phyloP scores from a whole-genome alignment of 305 asterid species.

The Plantago lanceolata region DNA sequence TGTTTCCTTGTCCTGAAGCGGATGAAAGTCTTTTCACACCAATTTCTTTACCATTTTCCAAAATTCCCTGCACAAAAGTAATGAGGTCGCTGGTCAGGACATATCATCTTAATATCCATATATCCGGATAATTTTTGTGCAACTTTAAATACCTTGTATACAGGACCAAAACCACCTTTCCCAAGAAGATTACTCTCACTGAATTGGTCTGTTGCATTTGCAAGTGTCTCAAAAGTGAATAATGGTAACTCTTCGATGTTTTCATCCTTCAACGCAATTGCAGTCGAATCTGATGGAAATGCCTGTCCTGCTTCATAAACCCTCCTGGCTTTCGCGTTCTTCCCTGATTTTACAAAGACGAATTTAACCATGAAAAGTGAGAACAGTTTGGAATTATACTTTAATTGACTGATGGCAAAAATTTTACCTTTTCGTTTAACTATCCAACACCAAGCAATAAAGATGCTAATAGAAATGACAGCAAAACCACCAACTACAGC shows the following conservation, averaged over 20 bases:
- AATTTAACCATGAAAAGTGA: neutral
- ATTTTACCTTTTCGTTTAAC: conserved; percentile 34
- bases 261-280: conserved; percentile 33
- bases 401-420: neutral
- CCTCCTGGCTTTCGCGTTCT: conserved; percentile 8
- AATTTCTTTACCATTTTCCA: conserved; percentile 44
- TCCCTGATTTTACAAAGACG: conserved; percentile 20
- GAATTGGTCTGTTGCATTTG: conserved; percentile 44
- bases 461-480: conserved; percentile 21
- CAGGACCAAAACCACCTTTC: conserved; percentile 62
- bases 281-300: conserved; percentile 28
- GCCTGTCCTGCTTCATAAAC: conserved; percentile 27
- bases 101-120: neutral
- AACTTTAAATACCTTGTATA: conserved; percentile 40
- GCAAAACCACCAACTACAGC: conserved; percentile 25
- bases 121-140: neutral
- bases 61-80: conserved; percentile 31
- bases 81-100: conserved; percentile 14
- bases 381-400: neutral
- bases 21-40: conserved; percentile 61
- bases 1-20: conserved; percentile 47
- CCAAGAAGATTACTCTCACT: conserved; percentile 43
- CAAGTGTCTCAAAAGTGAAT: conserved; percentile 40
- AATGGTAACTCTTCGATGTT: conserved; percentile 46
- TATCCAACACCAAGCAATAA: conserved; percentile 31